phyloP scores from a whole-genome alignment of 768 basidiomycete genomes.

The Boletus eberwhitei region DNA sequence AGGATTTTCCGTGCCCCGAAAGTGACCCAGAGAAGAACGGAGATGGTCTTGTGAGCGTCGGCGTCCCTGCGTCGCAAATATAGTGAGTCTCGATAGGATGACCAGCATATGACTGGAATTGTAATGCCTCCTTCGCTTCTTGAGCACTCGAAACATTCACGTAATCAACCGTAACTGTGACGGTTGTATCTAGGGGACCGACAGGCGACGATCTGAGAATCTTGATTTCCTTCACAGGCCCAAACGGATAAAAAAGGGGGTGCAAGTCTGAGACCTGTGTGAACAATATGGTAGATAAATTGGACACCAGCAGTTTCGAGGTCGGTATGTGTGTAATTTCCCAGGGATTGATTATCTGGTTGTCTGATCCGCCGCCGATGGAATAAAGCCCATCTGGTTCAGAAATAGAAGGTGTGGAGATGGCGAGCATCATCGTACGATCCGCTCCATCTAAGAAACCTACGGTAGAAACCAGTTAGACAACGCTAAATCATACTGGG shows the following conservation, averaged over 20 bases:
- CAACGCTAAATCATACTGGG: background rate
- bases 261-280: slow-evolving; percentile 63
- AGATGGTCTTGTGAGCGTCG: background rate
- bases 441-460: slow-evolving; percentile 83
- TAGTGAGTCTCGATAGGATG: slow-evolving; percentile 39
- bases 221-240: slow-evolving; percentile 60
- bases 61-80: slow-evolving; percentile 22
- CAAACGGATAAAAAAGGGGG: slow-evolving; percentile 73
- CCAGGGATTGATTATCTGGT: slow-evolving; percentile 32
- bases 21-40: slow-evolving; percentile 12
- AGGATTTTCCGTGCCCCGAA: slow-evolving; percentile 11
- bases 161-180: slow-evolving; percentile 66
- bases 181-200: slow-evolving; percentile 36
- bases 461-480: slow-evolving; percentile 25
- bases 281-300: slow-evolving; percentile 65
- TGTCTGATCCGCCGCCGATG: slow-evolving; percentile 28
- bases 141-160: slow-evolving; percentile 48
- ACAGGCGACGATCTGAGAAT: slow-evolving; percentile 38
- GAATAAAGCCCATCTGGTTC: slow-evolving; percentile 24
- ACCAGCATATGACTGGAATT: slow-evolving; percentile 60
- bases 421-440: slow-evolving; percentile 60
- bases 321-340: slow-evolving; percentile 41
- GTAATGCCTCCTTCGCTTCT: slow-evolving; percentile 61
- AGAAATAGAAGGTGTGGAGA: slow-evolving; percentile 38
- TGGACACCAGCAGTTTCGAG: slow-evolving; percentile 55